Evolutionary conservation across 257 asterid species (phyloP).

Genomic region (Primulina eburnea): DNA sequence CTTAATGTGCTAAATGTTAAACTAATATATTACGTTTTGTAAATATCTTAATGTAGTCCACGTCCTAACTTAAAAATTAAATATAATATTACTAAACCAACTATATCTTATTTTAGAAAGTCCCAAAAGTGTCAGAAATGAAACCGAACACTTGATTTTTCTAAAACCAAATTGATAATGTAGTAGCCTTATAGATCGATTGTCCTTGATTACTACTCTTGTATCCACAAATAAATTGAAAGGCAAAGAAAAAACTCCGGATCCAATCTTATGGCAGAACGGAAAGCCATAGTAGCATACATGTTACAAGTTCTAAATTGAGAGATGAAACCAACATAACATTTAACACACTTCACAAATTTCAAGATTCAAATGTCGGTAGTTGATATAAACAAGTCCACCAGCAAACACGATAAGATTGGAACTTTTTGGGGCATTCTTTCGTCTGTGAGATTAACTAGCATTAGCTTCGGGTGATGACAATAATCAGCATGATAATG

Average conservation of each 20-base stretch:
- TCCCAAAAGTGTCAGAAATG: too few species aligned
- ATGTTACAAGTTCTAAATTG: not conserved
- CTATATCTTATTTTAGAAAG: too few species aligned
- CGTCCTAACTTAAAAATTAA: too few species aligned
- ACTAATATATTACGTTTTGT: too few species aligned
- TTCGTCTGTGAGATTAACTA: not conserved
- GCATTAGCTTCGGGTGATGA: slow-evolving; percentile 38
- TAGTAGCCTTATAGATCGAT: too few species aligned
- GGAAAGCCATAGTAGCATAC: not conserved
- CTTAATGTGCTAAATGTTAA: not conserved
- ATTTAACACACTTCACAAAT: too few species aligned
- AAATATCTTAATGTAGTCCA: too few species aligned
- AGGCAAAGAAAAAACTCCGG: not conserved
- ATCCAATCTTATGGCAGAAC: not conserved
- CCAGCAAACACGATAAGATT: not conserved
- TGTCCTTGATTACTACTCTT: too few species aligned
- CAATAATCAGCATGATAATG: slow-evolving; percentile 46
- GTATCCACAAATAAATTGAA: not conserved
- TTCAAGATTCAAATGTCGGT: not conserved
- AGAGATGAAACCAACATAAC: not conserved
- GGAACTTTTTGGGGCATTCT: not conserved
- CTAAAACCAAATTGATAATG: too few species aligned
- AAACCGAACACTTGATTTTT: too few species aligned
- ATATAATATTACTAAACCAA: too few species aligned
- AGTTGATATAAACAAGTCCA: not conserved